A percentile compares a stretch with the other conserved stretches of the same genome.
These are phyloP conservation scores for Neonectria magnoliae DNA, from an alignment of 2,329 filamentous ascomycete species.

Conservation along the genomic window DNA sequence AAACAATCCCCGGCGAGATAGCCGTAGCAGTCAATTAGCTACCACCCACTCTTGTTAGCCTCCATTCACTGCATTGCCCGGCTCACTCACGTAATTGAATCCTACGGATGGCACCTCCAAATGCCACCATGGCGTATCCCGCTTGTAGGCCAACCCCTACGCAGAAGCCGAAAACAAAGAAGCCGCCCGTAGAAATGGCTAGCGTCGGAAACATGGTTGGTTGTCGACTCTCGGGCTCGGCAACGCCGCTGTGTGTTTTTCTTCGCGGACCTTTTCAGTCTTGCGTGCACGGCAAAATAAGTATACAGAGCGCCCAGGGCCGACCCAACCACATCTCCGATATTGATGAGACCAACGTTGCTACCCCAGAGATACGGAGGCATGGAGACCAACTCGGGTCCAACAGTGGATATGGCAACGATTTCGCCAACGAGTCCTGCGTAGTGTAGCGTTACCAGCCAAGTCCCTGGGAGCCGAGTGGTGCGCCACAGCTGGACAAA, in stretches of 20 bases:
- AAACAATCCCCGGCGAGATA: constrained; percentile 62
- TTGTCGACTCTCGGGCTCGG: constrained; percentile 49
- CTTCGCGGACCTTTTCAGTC: constrained; percentile 35
- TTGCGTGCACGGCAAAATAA: constrained; percentile 35
- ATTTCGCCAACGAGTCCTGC: constrained; percentile 49
- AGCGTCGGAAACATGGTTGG: constrained; percentile 46
- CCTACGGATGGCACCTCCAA: constrained; percentile 53
- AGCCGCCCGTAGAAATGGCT: constrained; percentile 43
- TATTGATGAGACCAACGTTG: constrained; percentile 48
- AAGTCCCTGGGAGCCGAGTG: constrained; percentile 44
- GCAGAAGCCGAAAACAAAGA: constrained; percentile 51
- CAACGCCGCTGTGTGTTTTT: constrained; percentile 38
- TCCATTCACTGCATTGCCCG: not conserved
- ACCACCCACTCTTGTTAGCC: not conserved
- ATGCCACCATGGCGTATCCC: constrained; percentile 50
- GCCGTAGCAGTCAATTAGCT: constrained; percentile 62
- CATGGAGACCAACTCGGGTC: constrained; percentile 42
- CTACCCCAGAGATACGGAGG: constrained; percentile 49
- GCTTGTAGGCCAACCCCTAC: constrained; percentile 50
- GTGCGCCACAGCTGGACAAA: constrained; percentile 30
- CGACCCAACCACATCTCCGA: constrained; percentile 47
- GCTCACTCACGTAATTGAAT: constrained; percentile 51
- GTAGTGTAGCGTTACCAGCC: constrained; percentile 52
- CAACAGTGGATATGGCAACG: constrained; percentile 49
- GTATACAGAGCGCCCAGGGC: constrained; percentile 44